These are phyloP conservation scores for Tulasnella sp. DNA, from an alignment of 768 basidiomycete genomes.

Conservation along the genomic window DNA sequence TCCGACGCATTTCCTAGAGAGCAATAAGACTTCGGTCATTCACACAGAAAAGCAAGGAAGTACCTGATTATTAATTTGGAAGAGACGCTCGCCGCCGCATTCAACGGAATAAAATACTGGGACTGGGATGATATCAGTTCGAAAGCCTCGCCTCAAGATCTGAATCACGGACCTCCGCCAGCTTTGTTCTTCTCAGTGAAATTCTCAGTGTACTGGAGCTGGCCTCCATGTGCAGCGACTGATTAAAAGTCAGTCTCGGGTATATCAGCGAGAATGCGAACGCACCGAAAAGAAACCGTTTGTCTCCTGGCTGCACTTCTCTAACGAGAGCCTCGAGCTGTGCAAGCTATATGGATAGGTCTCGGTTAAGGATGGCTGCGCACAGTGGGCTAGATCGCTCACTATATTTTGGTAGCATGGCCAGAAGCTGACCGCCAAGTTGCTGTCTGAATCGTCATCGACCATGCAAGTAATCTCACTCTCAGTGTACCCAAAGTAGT, in stretches of 20 bases:
- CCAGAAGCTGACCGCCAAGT: neutral
- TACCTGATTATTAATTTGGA: neutral
- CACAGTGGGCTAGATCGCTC: neutral
- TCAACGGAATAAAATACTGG: neutral
- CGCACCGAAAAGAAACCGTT: neutral
- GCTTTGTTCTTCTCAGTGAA: neutral
- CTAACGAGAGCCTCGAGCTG: neutral
- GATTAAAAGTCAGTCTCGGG: neutral
- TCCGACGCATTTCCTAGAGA: neutral
- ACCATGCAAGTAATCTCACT: neutral
- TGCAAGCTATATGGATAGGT: neutral
- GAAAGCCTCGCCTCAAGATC: neutral
- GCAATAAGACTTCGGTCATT: neutral
- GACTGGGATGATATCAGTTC: neutral
- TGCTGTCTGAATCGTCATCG: neutral
- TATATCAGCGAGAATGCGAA: neutral
- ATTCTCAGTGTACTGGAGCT: neutral
- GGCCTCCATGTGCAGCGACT: neutral
- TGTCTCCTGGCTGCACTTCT: neutral
- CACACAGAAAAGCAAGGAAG: neutral
- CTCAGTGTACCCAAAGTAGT: neutral
- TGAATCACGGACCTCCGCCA: neutral
- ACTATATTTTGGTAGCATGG: neutral
- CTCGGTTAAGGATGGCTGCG: neutral
- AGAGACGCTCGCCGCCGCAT: neutral